These are phyloP conservation scores for Emergomyces pasteurianus DNA, from an alignment of 2,329 filamentous ascomycete species.

Conservation along the genomic window DNA sequence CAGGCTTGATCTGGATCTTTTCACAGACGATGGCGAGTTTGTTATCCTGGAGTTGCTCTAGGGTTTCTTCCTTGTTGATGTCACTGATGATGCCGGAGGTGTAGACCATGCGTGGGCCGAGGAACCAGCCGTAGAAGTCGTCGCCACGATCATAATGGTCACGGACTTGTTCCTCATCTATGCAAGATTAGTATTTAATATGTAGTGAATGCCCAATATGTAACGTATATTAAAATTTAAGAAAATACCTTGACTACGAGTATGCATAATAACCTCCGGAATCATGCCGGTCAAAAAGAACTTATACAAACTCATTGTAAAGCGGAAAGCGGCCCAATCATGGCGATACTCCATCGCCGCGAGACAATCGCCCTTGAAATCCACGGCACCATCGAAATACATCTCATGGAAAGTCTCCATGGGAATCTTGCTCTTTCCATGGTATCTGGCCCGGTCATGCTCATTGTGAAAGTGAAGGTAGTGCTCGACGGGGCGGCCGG, in stretches of 20 bases:
- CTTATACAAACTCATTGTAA: constrained; percentile 75
- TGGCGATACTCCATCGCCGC: constrained; percentile 89
- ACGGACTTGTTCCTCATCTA: constrained; percentile 94
- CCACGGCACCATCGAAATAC: constrained; percentile 91
- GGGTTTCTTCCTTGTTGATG: constrained; percentile 71
- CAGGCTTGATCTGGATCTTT: constrained; percentile 75
- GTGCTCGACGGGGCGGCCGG: constrained; percentile 77
- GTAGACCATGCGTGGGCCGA: constrained; percentile 97
- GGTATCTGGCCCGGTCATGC: constrained; percentile 36
- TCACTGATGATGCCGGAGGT: constrained; percentile 91
- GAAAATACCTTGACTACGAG: constrained; percentile 64
- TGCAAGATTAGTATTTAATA: constrained; percentile 9
- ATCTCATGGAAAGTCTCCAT: constrained; percentile 88
- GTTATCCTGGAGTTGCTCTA: constrained; percentile 96
- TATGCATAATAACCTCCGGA: constrained; percentile 86
- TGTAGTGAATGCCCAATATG: not conserved
- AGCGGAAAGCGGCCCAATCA: constrained; percentile 92
- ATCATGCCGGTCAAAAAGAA: constrained; percentile 81
- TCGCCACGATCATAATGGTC: constrained; percentile 97
- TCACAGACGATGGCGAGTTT: constrained; percentile 91
- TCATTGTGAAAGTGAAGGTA: constrained; percentile 49
- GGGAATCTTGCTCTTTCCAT: constrained; percentile 38
- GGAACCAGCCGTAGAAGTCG: constrained; percentile 98
- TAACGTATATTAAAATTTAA: not conserved
- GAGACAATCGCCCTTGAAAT: constrained; percentile 86